Base-by-base conservation (phyloP, 331 rosid species). In the Prunus yedoensis region DNA sequence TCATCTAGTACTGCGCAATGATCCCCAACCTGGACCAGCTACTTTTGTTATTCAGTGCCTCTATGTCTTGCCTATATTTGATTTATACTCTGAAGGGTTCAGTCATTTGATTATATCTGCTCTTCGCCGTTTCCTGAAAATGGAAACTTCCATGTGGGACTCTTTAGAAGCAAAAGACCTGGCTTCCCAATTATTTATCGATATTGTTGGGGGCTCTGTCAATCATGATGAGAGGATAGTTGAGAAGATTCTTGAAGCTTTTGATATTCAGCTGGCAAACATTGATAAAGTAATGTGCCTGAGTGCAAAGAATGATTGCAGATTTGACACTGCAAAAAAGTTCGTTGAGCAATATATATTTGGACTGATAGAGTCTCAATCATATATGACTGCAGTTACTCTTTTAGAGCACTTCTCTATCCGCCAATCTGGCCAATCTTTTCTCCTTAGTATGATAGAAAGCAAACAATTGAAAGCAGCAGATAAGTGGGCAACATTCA, bases 401-500 rank as follows among this genome's bases (percentile, higher is more conserved):
- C 75, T 94, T 50, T 80, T 94, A 51, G 99, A 87, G 82, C 97
- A 83, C 82, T 92, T 94, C 82, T 89, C 90, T 46, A 87, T 90
- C 75, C 60, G 76, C 68, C 90, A 84, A 49, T 89, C 85, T 73
- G 88, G 86, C 52, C 73, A 89, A 71, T 88, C 92, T 70, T 87
- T 94, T 88, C 91, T 94, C 49, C 69, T 49, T 73, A 84, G 78
- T 51, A 90, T 94, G 99, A 71, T 94, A 71, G 80, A 85, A 74
- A 82, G 61, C 66, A 84, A 82, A 52, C 89, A 95, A 77, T 89
- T 89, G 79, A 91, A 89, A 88, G 91, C 96, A 18, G 99, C 99
- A 66, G 97, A 92, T 82, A 95, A 92, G 88, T 91, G 96, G 98
- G 98, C 99, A 49, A 78, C 91, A 53, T 95, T 81, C 83, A 95